Conservation (phyloP, 169 alveolate genomes). For the Plasmodium yoelii region DNA sequence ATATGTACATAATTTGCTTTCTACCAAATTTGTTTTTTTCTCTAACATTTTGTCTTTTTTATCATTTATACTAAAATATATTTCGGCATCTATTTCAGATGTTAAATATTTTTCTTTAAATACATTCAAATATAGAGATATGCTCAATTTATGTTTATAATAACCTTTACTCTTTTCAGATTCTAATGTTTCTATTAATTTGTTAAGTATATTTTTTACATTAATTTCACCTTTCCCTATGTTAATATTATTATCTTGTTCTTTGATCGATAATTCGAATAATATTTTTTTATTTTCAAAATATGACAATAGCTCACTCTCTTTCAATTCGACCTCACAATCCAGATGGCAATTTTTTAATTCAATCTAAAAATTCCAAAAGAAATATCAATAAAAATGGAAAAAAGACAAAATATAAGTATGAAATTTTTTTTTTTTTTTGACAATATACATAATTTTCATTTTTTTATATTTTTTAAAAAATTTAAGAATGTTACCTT, state of each 20-base stretch:
- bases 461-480: background rate
- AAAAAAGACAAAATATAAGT: constrained; percentile 1
- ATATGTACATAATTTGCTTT: background rate
- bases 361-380: constrained; percentile 17
- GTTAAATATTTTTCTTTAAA: constrained; percentile 68
- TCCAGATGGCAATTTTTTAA: constrained; percentile 41
- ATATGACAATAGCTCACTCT: background rate
- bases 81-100: constrained; percentile 17
- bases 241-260: constrained; percentile 24
- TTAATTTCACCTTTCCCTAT: constrained; percentile 41
- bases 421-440: background rate
- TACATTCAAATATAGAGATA: constrained; percentile 33
- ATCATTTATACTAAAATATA: constrained; percentile 16
- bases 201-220: constrained; percentile 7
- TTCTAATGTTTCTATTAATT: constrained; percentile 6
- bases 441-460: background rate
- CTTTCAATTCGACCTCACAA: constrained; percentile 22
- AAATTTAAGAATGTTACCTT: background rate
- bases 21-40: background rate
- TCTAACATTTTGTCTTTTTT: background rate
- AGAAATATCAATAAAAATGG: background rate
- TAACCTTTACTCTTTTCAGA: background rate
- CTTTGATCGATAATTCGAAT: constrained; percentile 5
- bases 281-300: constrained; percentile 12
- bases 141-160: constrained; percentile 17